Base-by-base conservation (phyloP, 176 grass and related monocot genomes). In the Metroxylon sagu region DNA sequence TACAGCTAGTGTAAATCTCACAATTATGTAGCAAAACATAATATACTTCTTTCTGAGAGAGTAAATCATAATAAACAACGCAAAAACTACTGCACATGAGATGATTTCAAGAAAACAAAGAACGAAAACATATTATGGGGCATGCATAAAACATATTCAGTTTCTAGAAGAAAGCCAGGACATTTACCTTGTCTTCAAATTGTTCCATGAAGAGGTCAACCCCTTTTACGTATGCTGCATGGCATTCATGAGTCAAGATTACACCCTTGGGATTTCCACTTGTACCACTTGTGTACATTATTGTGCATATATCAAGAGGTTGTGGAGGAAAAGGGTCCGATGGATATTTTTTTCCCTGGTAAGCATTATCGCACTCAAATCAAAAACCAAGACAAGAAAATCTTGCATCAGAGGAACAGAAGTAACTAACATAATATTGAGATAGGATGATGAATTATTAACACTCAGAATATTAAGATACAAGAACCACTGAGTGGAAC, bases 221-320 rank as follows among this genome's bases (percentile, higher is more conserved):
- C 15, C 93, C 93, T 62, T 69, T 74, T 28, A 98, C 93, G 65
- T 77, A 89, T 63, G 56, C 67, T 28, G 79, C 82, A 62, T 83
- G 81, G 12, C 71, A 76, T 71, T 92, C 81, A 74, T 98, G 93
- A 71, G 73, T 88, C 49, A 98, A 72, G 70, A 92, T 83, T 4
- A 98, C 93, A 60, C 93, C 93, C 71, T 98, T 98, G 16, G 93
- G 93, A 29, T 71, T 64, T 67, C 93, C 93, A 5, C 93, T 98
- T 23, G 93, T 98, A 69, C 93, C 93, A 74, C 93, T 98, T 56
- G 93, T 98, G 67, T 98, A 98, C 93, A 98, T 98, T 64, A 98
- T 92, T 43, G 93, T 98, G 67, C 93, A 98, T 71, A 74, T 67
- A 74, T 98, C 88, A 64, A 49, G 66, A 73, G 82, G 52, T 80